Conservation (phyloP, 257 asterid genomes). For the Primulina eburnea region DNA sequence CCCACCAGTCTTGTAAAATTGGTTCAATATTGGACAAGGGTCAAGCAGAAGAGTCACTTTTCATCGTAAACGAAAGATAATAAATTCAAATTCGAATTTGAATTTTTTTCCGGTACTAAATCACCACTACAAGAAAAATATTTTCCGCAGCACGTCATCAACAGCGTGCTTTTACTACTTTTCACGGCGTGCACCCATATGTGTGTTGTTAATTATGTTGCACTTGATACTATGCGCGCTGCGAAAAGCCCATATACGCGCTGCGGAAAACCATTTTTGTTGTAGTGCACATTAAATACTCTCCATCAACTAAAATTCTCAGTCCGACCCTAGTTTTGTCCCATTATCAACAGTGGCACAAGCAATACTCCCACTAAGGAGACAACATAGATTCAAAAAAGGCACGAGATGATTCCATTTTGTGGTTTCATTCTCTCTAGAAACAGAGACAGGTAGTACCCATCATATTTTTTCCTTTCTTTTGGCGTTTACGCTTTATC, state of each 20-base stretch:
- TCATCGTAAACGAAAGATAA: background rate
- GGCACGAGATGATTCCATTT: conserved; percentile 9
- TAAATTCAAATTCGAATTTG: too few relatives aligned
- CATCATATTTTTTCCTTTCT: background rate
- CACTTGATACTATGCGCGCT: too few relatives aligned
- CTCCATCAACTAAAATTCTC: background rate
- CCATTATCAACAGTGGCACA: conserved; percentile 24
- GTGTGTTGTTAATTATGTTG: too few relatives aligned
- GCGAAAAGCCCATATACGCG: too few relatives aligned
- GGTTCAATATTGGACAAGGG: background rate
- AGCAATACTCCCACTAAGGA: conserved; percentile 31
- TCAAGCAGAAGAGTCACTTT: background rate
- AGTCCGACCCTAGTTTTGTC: conserved; percentile 20
- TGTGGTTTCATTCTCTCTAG: conserved; percentile 11
- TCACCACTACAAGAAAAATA: too few relatives aligned
- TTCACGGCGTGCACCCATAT: too few relatives aligned
- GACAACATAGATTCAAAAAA: conserved; percentile 21
- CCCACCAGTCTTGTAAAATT: background rate
- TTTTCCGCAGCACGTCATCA: too few relatives aligned
- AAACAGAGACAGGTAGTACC: background rate
- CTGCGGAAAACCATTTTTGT: too few relatives aligned
- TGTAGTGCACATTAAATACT: too few relatives aligned
- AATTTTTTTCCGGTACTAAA: too few relatives aligned
- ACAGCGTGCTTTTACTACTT: too few relatives aligned
- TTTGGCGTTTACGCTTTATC: conserved; percentile 19